Conservation (phyloP, 2,329 filamentous ascomycete species). For the Simplicillium aogashimaense region DNA sequence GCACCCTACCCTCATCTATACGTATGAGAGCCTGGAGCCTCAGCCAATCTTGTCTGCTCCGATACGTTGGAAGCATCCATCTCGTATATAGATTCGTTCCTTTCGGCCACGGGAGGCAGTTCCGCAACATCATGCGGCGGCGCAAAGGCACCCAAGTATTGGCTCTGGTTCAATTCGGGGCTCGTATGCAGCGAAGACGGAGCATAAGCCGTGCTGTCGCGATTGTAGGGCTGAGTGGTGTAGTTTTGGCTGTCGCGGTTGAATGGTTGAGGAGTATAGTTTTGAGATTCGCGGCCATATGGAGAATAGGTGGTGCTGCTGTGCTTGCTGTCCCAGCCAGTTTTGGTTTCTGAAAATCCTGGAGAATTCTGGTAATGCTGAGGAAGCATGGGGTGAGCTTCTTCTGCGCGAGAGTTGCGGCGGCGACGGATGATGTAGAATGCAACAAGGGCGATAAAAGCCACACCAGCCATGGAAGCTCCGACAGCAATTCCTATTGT, state of each 20-base stretch:
- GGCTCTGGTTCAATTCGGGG: background rate
- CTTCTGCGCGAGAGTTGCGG: constrained; percentile 12
- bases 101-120: background rate
- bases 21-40: no score
- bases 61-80: no score
- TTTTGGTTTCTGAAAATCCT: no score
- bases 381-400: constrained; percentile 19
- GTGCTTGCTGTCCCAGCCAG: no score
- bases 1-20: no score
- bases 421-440: constrained; percentile 18
- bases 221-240: no score
- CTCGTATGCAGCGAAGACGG: background rate
- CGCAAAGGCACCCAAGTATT: constrained; percentile 3
- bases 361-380: no score
- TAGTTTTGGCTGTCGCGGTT: no score
- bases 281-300: no score
- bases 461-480: constrained; percentile 17
- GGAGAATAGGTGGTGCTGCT: no score
- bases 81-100: background rate
- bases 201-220: background rate
- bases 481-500: constrained; percentile 24
- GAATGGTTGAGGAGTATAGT: no score
- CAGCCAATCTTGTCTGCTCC: no score
- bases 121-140: constrained; percentile 1
- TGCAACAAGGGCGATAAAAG: constrained; percentile 12